Evolutionary conservation across 768 basidiomycete species (phyloP).

Genomic region (Boletus rubroflammeus): DNA sequence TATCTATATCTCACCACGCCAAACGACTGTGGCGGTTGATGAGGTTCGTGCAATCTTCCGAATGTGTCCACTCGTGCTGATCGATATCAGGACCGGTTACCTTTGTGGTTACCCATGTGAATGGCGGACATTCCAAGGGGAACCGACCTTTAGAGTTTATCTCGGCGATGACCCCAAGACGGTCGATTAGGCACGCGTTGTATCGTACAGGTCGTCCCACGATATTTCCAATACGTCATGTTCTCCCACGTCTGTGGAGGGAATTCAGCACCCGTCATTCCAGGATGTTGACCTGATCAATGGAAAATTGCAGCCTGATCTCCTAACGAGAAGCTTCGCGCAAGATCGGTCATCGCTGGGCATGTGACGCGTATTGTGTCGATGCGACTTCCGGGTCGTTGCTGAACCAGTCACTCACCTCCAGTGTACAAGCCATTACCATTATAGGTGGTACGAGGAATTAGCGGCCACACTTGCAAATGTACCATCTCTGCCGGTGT

Average conservation of each 20-base stretch:
- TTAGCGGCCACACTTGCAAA: background rate
- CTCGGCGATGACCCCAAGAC: background rate
- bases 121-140: background rate
- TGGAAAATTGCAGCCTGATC: too few relatives aligned
- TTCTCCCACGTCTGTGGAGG: background rate
- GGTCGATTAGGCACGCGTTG: background rate
- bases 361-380: background rate
- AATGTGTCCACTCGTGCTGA: background rate
- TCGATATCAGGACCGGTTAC: background rate
- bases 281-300: too few relatives aligned
- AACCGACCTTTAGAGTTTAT: background rate
- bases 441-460: too few relatives aligned
- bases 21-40: background rate
- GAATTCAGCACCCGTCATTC: too few relatives aligned
- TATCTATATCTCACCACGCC: background rate
- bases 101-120: background rate
- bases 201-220: background rate
- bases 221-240: background rate
- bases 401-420: background rate
- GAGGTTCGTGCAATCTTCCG: background rate
- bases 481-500: background rate
- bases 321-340: too few relatives aligned
- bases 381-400: background rate
- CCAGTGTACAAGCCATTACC: background rate
- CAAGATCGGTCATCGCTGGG: background rate